Base-by-base conservation (phyloP, 306 rosid species). In the Herpetospermum pedunculosum region DNA sequence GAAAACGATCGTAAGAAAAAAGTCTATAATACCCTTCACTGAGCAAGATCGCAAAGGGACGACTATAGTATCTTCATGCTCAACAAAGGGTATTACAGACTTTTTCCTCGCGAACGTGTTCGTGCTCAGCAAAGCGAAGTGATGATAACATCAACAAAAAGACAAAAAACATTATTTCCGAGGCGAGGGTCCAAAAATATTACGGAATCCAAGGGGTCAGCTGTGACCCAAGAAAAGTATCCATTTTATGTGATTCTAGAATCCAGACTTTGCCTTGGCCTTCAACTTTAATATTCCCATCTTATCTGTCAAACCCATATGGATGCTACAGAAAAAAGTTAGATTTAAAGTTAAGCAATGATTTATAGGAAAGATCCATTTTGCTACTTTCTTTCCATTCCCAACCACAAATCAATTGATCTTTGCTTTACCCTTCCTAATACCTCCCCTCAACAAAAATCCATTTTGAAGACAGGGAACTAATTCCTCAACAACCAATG, bases 341-440 rank as follows among this genome's bases (percentile, higher is more conserved):
- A 28, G 53, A 69, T 69, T 69, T 69, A 32, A 68, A 68, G 73
- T 32, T 49, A 52, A 49, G 76, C 48, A 49, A 19, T 52, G 57
- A 43, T 23, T 29, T 14, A 23, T 23, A 30, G 64, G 74, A 70
- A 70, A 47, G 12, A 32, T 49, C 23, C 64, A 32, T 26, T 69
- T 46, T 46, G 12, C 54, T 57, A 21, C 44, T 43, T 57, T 54
- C 48, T 29, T 46, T 25, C 43, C 48, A 76, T 81, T 87, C 60
- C 75, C 76, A 71, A 35, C 92, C 87, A 81, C 87, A 60, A 75
- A 78, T 64, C 64, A 47, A 68, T 62, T 62, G 23, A 70, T 73
- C 73, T 46, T 90, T 85, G 88, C 94, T 88, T 91, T 80, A 67
- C 79, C 84, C 79, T 34, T 80, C 35, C 80, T 64, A 67, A 73